Evolutionary conservation across 805 yeast genomes (phyloP).

Genomic region (Nakazawaea wyomingensis): DNA sequence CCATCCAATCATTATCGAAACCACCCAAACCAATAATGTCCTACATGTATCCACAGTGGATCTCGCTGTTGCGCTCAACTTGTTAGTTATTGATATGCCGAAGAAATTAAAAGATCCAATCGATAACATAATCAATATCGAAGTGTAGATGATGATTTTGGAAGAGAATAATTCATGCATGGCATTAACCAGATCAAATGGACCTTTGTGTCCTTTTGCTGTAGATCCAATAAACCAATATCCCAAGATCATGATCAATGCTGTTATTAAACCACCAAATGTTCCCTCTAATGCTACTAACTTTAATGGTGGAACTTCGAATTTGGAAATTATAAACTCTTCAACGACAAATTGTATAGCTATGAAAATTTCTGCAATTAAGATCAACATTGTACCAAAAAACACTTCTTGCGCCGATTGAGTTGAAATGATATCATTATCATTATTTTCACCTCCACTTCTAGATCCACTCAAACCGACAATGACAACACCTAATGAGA

Average conservation of each 20-base stretch:
- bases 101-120: slow-evolving; percentile 69
- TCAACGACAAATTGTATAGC: slow-evolving; percentile 78
- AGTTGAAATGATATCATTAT: no score
- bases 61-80: slow-evolving; percentile 68
- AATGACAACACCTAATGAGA: slow-evolving; percentile 60
- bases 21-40: slow-evolving; percentile 69
- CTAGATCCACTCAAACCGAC: slow-evolving; percentile 70
- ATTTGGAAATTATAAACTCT: slow-evolving; percentile 54
- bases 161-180: slow-evolving; percentile 43
- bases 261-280: slow-evolving; percentile 49
- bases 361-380: slow-evolving; percentile 60
- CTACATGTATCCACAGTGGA: slow-evolving; percentile 77
- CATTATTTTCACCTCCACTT: slow-evolving; percentile 1
- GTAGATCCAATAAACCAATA: slow-evolving; percentile 34
- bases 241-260: slow-evolving; percentile 38
- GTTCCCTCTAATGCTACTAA: slow-evolving; percentile 74
- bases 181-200: slow-evolving; percentile 51
- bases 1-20: slow-evolving; percentile 71
- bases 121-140: slow-evolving; percentile 63
- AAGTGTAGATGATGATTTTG: slow-evolving; percentile 40
- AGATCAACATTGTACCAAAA: slow-evolving; percentile 53
- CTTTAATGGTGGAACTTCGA: slow-evolving; percentile 53
- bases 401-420: slow-evolving; percentile 25
- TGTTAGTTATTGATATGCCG: slow-evolving; percentile 64
- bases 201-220: slow-evolving; percentile 34